Percentiles rank a stretch among this genome's conserved stretches.
Conservation (phyloP, 1,284 basidiomycete species). For the Leccinum fallax region DNA sequence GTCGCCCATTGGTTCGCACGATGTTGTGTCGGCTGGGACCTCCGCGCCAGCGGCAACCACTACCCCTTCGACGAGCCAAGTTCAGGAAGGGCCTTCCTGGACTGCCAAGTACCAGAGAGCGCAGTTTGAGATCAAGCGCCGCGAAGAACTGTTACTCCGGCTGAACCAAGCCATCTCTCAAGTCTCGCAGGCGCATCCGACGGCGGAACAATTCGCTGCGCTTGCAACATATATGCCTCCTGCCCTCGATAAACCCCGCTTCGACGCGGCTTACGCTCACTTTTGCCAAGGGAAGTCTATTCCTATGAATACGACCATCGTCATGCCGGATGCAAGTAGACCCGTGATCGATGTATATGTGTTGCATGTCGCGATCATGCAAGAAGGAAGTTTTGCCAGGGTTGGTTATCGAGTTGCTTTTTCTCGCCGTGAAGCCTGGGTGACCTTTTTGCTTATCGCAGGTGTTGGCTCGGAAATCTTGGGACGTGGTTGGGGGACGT, state of each 20-base stretch:
- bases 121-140: constrained; percentile 37
- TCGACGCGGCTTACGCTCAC: constrained; percentile 34
- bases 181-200: constrained; percentile 16
- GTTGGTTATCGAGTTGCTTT: constrained; percentile 23
- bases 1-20: not conserved
- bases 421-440: not conserved
- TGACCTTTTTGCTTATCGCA: constrained; percentile 11
- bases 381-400: constrained; percentile 35
- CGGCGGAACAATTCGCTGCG: constrained; percentile 31
- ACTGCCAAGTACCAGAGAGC: constrained; percentile 26
- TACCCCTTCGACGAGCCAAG: constrained; percentile 4
- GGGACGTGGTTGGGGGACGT: constrained; percentile 33
- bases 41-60: not conserved
- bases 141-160: constrained; percentile 33
- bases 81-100: constrained; percentile 27
- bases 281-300: constrained; percentile 35
- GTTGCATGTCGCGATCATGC: constrained; percentile 37
- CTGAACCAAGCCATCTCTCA: constrained; percentile 34
- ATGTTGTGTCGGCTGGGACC: constrained; percentile 1
- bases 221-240: constrained; percentile 35
- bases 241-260: constrained; percentile 33
- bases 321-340: constrained; percentile 33
- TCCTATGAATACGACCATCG: constrained; percentile 29
- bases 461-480: constrained; percentile 33
- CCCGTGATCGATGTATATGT: constrained; percentile 36